Evolutionary conservation across 345 rosid species (phyloP), one percentile per base, ranked within the genome.

Genomic region (Murraya koenigii): DNA sequence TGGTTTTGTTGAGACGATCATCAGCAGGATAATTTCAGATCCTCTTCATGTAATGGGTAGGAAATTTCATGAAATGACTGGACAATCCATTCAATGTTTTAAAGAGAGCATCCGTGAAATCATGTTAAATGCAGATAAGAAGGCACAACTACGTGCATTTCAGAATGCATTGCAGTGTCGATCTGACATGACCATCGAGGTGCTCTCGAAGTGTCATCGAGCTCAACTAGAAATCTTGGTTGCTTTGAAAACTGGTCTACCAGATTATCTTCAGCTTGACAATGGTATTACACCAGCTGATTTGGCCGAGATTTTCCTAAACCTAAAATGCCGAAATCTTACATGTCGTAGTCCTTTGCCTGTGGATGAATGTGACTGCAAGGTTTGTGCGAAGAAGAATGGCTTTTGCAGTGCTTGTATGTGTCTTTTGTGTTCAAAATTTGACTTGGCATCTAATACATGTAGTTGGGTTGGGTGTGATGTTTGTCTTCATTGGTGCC

Each of bases 391-490:
- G 36, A 89, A 87, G 80, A 93, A 84, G 86, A 91, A 73, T 79
- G 99, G 99, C 26, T 96, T 96, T 86, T 96, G 99, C 85, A 89
- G 98, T 78, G 80, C 86, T 44, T 96, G 99, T 77, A 96, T 94
- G 99, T 96, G 99, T 83, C 97, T 96, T 60, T 85, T 96, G 75
- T 96, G 99, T 80, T 90, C 93, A 41, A 94, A 89, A 78, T 96
- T 92, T 82, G 99, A 96, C 85, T 86, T 89, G 97, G 98, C 97
- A 58, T 86, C 91, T 33, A 92, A 96, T 79, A 96, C 99, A 14
- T 96, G 99, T 83, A 89, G 97, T 83, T 96, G 99, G 99, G 92
- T 96, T 65, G 99, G 99, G 71, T 96, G 99, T 83, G 99, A 96
- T 82, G 89, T 92, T 61, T 96, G 99, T 82, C 94, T 93, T 76